Conservation (phyloP, 106 monocot genomes). For the Allium cepa region DNA sequence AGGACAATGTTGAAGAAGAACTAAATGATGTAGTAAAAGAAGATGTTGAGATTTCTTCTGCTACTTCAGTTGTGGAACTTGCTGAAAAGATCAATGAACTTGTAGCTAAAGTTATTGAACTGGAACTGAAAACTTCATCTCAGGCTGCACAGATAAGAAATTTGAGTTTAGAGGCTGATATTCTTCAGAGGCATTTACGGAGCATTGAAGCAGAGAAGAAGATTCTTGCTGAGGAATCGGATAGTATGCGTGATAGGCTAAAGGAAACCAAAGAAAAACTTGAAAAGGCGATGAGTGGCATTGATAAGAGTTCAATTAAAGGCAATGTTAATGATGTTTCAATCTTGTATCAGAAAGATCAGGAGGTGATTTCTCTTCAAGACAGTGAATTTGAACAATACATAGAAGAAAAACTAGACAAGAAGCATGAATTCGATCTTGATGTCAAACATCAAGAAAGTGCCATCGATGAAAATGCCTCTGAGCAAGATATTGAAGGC, state of each 20-base stretch:
- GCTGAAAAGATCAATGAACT: slow-evolving; percentile 30
- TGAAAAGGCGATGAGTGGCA: background rate
- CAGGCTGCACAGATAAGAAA: slow-evolving; percentile 17
- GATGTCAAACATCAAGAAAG: too few species aligned
- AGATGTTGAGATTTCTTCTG: slow-evolving; percentile 11
- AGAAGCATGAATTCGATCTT: too few species aligned
- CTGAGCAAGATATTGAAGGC: too few species aligned
- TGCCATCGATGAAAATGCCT: too few species aligned
- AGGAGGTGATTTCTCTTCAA: background rate
- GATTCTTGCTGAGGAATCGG: slow-evolving; percentile 12
- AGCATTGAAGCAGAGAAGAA: slow-evolving; percentile 21
- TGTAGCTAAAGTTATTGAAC: slow-evolving; percentile 18
- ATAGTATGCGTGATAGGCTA: slow-evolving; percentile 8
- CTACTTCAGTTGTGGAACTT: slow-evolving; percentile 20
- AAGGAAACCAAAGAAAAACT: slow-evolving; percentile 18
- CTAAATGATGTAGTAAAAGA: slow-evolving; percentile 8
- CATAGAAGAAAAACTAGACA: too few species aligned
- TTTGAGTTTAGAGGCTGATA: slow-evolving; percentile 17
- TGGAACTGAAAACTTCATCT: slow-evolving; percentile 17
- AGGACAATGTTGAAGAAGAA: slow-evolving; percentile 7
- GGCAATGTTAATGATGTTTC: slow-evolving; percentile 1
- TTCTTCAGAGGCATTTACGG: slow-evolving; percentile 16
- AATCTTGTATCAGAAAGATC: background rate
- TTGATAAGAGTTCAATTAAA: background rate
- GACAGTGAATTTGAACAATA: background rate